Conservation (phyloP, 2,329 filamentous ascomycete genomes). For the Fusarium concolor region DNA sequence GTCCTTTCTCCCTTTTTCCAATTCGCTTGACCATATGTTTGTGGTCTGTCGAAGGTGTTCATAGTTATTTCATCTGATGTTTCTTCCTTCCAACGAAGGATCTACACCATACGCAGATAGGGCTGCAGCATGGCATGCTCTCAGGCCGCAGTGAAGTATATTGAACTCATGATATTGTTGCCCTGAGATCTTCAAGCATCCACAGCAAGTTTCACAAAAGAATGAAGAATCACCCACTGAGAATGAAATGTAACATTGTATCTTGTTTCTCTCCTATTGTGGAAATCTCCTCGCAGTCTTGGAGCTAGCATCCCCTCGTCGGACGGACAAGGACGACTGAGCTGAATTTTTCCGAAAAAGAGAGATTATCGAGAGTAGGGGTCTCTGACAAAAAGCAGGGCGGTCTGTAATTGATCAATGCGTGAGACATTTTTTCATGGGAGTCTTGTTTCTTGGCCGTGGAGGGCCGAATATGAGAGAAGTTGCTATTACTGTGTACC, state of each 20-base stretch:
- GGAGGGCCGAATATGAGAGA: not conserved
- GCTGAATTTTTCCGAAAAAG: constrained; percentile 2
- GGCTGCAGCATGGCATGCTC: not conserved
- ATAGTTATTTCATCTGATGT: too few species aligned
- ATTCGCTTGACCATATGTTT: too few species aligned
- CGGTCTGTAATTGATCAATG: not conserved
- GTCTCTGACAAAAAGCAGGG: not conserved
- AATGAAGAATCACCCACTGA: not conserved
- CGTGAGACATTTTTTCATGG: not conserved
- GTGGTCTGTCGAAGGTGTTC: too few species aligned
- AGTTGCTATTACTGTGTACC: not conserved
- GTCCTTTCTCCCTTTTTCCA: not conserved
- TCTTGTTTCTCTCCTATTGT: not conserved
- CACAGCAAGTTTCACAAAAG: not conserved
- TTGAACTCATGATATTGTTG: too few species aligned
- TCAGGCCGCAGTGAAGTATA: not conserved
- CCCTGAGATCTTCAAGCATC: not conserved
- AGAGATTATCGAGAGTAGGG: not conserved
- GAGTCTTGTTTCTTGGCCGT: too few species aligned
- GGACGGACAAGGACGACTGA: constrained; percentile 2
- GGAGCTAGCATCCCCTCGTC: constrained; percentile 1
- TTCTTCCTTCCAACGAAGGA: too few species aligned
- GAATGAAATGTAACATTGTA: not conserved
- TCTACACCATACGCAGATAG: not conserved
- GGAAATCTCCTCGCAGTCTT: not conserved